Evolutionary conservation across 768 basidiomycete species (phyloP).

Genomic region (Lentinus brumalis): DNA sequence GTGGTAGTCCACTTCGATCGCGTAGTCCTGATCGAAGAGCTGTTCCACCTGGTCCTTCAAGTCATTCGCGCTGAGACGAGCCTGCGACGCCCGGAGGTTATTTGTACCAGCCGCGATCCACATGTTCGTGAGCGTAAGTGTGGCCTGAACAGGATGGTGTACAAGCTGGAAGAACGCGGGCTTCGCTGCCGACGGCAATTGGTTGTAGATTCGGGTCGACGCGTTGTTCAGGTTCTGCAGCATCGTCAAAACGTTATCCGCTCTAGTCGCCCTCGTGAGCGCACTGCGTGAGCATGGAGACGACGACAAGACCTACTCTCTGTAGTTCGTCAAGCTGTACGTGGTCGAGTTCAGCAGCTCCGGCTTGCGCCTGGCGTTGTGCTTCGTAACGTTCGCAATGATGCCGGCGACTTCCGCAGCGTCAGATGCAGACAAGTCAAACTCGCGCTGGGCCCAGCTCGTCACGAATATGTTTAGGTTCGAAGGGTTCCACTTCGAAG

Average conservation of each 20-base stretch:
- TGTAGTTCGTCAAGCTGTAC: constrained; percentile 64
- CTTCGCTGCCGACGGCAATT: constrained; percentile 46
- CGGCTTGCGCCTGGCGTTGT: constrained; percentile 63
- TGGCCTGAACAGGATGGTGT: constrained; percentile 63
- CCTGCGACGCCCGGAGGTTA: constrained; percentile 65
- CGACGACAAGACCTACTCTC: constrained; percentile 51
- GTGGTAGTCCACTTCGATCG: constrained; percentile 64
- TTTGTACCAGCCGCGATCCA: constrained; percentile 61
- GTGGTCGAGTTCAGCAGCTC: constrained; percentile 65
- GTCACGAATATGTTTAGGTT: constrained; percentile 56
- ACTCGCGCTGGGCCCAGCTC: constrained; percentile 67
- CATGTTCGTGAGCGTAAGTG: constrained; percentile 58
- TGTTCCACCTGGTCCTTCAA: constrained; percentile 55
- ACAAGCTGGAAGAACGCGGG: constrained; percentile 75
- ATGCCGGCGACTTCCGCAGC: constrained; percentile 51
- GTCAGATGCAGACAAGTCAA: constrained; percentile 45
- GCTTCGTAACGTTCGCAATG: constrained; percentile 55
- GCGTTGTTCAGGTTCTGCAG: constrained; percentile 52
- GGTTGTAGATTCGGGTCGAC: constrained; percentile 57
- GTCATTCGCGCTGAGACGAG: constrained; percentile 59
- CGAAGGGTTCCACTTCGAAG: constrained; percentile 53
- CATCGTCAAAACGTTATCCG: constrained; percentile 49
- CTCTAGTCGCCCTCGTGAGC: neutral
- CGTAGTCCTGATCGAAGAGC: constrained; percentile 62
- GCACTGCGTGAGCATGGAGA: neutral